A percentile compares a stretch with the other conserved stretches of the same genome.
These are phyloP conservation scores for Dactylellina cionopaga DNA, from an alignment of 2,329 filamentous ascomycete species.

Conservation along the genomic window DNA sequence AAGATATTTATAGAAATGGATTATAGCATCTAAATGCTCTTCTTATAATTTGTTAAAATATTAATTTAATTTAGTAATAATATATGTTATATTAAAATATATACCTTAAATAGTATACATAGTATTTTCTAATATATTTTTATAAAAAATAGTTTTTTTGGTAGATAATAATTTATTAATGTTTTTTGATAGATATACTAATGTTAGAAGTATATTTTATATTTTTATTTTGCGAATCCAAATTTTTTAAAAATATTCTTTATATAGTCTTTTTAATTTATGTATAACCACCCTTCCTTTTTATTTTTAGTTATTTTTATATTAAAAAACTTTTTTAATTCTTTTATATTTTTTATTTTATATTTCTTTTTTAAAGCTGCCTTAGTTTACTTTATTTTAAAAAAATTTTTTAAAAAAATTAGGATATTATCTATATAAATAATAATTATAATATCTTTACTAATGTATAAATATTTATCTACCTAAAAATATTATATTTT, in stretches of 20 bases:
- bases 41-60: not conserved
- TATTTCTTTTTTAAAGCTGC: not conserved
- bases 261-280: constrained; percentile 4
- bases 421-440: not conserved
- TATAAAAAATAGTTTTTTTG: not conserved
- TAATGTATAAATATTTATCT: not conserved
- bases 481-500: not conserved
- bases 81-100: not conserved
- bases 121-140: constrained; percentile 42
- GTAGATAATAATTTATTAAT: not conserved
- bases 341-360: constrained; percentile 3
- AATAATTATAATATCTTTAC: not conserved
- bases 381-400: not conserved
- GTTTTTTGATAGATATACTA: not conserved
- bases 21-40: not conserved
- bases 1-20: not conserved
- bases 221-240: not conserved
- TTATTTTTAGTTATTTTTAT: constrained; percentile 3
- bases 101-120: not conserved
- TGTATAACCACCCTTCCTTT: not conserved
- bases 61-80: not conserved
- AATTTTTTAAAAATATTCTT: not conserved
- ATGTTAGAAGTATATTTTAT: constrained; percentile 1
- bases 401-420: not conserved
- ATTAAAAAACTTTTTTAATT: not conserved